phyloP scores from a whole-genome alignment of 192 early-diverging fungal species.

The Endogone sp. region DNA sequence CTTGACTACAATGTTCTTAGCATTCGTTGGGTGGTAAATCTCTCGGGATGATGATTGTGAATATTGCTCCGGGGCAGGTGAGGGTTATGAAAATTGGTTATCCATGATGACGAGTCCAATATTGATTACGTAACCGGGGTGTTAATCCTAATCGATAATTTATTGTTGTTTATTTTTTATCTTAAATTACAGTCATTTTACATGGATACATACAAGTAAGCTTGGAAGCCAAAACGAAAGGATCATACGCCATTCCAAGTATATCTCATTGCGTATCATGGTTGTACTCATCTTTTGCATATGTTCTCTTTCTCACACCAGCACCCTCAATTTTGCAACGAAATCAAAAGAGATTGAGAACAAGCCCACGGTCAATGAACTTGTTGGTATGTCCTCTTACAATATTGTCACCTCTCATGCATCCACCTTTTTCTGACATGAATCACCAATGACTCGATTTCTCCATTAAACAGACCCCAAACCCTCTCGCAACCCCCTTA shows the following conservation, averaged over 20 bases:
- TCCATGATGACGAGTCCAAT: too few relatives aligned
- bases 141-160: too few relatives aligned
- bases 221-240: too few relatives aligned
- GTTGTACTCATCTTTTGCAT: not conserved
- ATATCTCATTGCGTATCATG: not conserved
- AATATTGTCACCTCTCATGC: not conserved
- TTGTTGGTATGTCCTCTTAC: slow-evolving; percentile 9
- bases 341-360: slow-evolving; percentile 87
- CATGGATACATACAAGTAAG: not conserved
- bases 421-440: too few relatives aligned
- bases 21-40: slow-evolving; percentile 90
- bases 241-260: too few relatives aligned
- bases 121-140: too few relatives aligned
- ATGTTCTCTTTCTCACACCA: slow-evolving; percentile 26
- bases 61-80: slow-evolving; percentile 49
- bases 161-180: slow-evolving; percentile 14
- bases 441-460: too few relatives aligned
- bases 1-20: not conserved
- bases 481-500: not conserved
- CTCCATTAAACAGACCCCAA: not conserved
- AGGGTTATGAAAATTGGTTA: too few relatives aligned
- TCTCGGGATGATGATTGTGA: slow-evolving; percentile 80
- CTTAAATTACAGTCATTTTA: not conserved
- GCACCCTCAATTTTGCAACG: slow-evolving; percentile 93
- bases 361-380: slow-evolving; percentile 77